phyloP scores from a whole-genome alignment of 352 stramenopile genomes.

The Globisporangium radiosum region DNA sequence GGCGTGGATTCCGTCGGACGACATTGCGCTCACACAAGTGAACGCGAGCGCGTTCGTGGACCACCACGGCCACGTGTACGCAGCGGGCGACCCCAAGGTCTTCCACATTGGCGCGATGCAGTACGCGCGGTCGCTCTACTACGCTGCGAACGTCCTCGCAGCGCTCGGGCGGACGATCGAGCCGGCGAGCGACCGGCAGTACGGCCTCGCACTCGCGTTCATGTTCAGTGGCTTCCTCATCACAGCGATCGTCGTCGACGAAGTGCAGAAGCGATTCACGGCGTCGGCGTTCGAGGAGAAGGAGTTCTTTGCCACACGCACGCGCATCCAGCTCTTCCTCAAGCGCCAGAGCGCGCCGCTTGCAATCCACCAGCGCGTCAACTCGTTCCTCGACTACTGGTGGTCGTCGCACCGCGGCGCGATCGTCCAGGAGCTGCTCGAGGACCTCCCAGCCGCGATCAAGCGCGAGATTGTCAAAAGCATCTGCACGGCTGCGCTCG shows the following conservation, averaged over 20 bases:
- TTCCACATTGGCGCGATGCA: slow-evolving; percentile 31
- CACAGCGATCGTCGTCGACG: slow-evolving; percentile 59
- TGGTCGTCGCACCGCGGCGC: slow-evolving; percentile 57
- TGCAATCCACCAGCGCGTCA: slow-evolving; percentile 46
- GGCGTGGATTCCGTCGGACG: slow-evolving; percentile 38
- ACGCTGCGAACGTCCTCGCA: slow-evolving; percentile 43
- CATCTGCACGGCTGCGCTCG: slow-evolving; percentile 44
- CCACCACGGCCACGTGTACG: slow-evolving; percentile 17
- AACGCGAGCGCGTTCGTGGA: slow-evolving; percentile 29
- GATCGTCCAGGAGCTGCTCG: slow-evolving; percentile 49
- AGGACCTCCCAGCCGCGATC: slow-evolving; percentile 44
- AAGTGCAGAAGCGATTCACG: slow-evolving; percentile 61
- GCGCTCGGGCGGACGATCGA: slow-evolving; percentile 39
- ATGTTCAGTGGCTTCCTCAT: slow-evolving; percentile 69
- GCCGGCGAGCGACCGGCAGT: slow-evolving; percentile 40
- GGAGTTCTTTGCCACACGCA: slow-evolving; percentile 52
- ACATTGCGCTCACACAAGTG: slow-evolving; percentile 29
- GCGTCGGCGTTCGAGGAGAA: slow-evolving; percentile 62
- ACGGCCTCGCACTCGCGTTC: slow-evolving; percentile 37
- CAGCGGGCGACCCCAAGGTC: slow-evolving; percentile 16
- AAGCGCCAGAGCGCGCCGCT: slow-evolving; percentile 50
- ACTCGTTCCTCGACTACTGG: slow-evolving; percentile 66
- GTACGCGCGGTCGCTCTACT: slow-evolving; percentile 56
- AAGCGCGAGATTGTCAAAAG: slow-evolving; percentile 52
- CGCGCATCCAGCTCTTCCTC: slow-evolving; percentile 56